Evolutionary conservation across 164 flowering plant genomes (phyloP).

Genomic region (Vitis labrusca): DNA sequence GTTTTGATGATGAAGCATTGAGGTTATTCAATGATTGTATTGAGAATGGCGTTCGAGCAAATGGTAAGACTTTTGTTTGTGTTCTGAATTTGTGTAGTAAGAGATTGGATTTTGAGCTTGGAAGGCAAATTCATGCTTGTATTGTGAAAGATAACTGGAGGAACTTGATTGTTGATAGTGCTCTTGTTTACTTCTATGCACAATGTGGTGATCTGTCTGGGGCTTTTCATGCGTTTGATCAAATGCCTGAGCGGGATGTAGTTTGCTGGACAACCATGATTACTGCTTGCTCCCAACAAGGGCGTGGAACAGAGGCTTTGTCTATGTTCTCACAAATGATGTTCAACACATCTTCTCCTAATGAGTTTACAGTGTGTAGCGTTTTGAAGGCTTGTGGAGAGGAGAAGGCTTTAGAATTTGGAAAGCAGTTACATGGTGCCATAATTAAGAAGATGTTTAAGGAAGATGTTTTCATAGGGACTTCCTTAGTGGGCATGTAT

Average conservation of each 20-base stretch:
- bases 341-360: constrained; percentile 45
- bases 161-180: constrained; percentile 63
- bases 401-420: constrained; percentile 51
- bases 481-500: constrained; percentile 75
- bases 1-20: constrained; percentile 49
- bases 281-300: constrained; percentile 63
- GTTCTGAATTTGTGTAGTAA: constrained; percentile 61
- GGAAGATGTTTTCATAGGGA: constrained; percentile 70
- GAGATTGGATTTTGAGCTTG: constrained; percentile 56
- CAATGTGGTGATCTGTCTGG: constrained; percentile 52
- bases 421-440: constrained; percentile 70
- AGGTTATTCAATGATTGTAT: constrained; percentile 38
- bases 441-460: constrained; percentile 52
- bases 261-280: constrained; percentile 80
- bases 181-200: constrained; percentile 64
- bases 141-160: constrained; percentile 53
- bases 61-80: constrained; percentile 65
- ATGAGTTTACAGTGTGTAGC: constrained; percentile 70
- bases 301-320: constrained; percentile 49
- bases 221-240: constrained; percentile 52
- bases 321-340: constrained; percentile 52
- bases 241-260: constrained; percentile 61
- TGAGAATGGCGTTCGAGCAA: constrained; percentile 32
- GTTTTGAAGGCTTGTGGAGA: constrained; percentile 80
- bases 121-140: constrained; percentile 68